Evolutionary conservation across 2,329 filamentous ascomycete genomes (phyloP).

Genomic region (Aspergillus pseudoterreus): DNA sequence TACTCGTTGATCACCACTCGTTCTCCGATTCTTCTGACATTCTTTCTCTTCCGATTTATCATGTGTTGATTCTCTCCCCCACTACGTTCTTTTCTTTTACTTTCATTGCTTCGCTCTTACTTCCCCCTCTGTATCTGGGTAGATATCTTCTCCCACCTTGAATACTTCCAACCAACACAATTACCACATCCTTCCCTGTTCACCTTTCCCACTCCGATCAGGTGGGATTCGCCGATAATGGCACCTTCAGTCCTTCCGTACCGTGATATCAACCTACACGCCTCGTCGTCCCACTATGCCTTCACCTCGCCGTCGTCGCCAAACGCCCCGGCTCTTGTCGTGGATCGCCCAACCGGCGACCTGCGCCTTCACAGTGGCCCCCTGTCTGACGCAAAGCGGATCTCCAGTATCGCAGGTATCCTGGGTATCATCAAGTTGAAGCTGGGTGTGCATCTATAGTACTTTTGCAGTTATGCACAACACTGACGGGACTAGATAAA

Average conservation of each 20-base stretch:
- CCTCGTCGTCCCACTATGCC: constrained; percentile 86
- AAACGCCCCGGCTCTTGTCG: constrained; percentile 77
- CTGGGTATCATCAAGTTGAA: constrained; percentile 90
- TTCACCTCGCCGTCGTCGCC: constrained; percentile 95
- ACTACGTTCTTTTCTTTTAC: background rate
- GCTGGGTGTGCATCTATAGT: constrained; percentile 60
- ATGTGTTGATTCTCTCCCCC: background rate
- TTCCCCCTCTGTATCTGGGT: background rate
- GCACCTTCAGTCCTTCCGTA: constrained; percentile 60
- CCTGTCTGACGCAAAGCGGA: constrained; percentile 71
- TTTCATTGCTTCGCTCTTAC: background rate
- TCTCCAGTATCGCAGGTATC: constrained; percentile 93
- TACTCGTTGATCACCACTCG: background rate
- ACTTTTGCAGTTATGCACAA: background rate
- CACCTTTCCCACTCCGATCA: background rate
- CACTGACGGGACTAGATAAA: constrained; percentile 60
- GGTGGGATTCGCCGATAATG: constrained; percentile 23
- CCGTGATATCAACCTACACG: constrained; percentile 95
- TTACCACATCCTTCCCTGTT: background rate
- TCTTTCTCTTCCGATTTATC: constrained; percentile 4
- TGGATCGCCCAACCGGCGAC: constrained; percentile 91
- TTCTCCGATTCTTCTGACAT: background rate
- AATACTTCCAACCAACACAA: no score
- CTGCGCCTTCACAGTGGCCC: constrained; percentile 78
- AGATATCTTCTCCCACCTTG: no score